These are phyloP conservation scores for Crucihimalaya himalaica DNA, from an alignment of 345 rosid genomes.

Conservation along the genomic window DNA sequence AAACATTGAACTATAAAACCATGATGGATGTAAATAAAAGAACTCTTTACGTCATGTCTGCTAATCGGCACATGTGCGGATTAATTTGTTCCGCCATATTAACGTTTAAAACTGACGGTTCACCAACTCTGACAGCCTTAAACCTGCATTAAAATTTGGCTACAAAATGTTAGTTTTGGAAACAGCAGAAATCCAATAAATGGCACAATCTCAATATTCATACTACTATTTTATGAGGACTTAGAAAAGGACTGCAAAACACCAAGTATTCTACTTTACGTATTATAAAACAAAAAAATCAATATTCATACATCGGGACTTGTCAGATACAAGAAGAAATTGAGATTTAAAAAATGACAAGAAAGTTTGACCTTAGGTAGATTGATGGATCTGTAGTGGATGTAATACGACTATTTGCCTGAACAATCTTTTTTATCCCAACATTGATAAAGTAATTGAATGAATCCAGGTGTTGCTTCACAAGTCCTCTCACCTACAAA, in stretches of 20 bases:
- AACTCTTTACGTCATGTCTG: conserved; percentile 68
- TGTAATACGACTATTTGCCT: conserved; percentile 65
- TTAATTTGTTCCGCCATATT: conserved; percentile 43
- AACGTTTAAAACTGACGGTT: conserved; percentile 48
- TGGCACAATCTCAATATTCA: background rate
- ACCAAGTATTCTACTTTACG: background rate
- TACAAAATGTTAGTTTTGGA: background rate
- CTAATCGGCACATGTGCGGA: conserved; percentile 84
- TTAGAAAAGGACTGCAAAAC: conserved; percentile 5
- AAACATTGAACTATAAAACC: background rate
- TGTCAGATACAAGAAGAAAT: background rate
- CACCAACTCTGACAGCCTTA: conserved; percentile 67
- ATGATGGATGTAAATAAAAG: conserved; percentile 7
- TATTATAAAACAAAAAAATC: background rate
- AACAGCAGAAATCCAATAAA: conserved; percentile 8
- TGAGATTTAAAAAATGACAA: background rate
- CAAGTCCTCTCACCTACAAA: conserved; percentile 78
- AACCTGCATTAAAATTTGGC: conserved; percentile 53
- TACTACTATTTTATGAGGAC: background rate
- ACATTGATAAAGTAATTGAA: conserved; percentile 76
- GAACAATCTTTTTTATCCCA: conserved; percentile 83
- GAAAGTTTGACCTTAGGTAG: conserved; percentile 52
- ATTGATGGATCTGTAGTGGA: conserved; percentile 54
- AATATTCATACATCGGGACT: background rate
- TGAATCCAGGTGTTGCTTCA: conserved; percentile 93